Conservation (phyloP, 2,329 filamentous ascomycete species). For the Mycosphaerelloides madeirae region DNA sequence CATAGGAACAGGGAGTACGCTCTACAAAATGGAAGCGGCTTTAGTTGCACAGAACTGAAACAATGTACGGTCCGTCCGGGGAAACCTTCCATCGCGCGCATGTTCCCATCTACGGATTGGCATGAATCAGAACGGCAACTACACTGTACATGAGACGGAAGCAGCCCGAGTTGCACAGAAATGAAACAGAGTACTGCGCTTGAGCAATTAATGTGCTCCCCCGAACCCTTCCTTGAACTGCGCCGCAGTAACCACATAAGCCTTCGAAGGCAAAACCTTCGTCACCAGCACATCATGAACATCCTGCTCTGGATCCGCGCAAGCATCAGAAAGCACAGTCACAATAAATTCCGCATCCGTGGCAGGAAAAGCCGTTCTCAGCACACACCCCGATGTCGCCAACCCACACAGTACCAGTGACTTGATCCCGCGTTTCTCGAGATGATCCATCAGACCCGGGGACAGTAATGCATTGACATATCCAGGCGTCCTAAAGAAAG, state of each 20-base stretch:
- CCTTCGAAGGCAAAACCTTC: constrained; percentile 6
- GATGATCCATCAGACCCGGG: constrained; percentile 5
- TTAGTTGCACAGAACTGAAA: no score
- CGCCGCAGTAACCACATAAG: constrained; percentile 8
- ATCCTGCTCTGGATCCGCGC: constrained; percentile 11
- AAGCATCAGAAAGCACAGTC: constrained; percentile 13
- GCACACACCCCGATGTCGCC: constrained; percentile 10
- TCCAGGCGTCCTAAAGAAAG: constrained; percentile 7
- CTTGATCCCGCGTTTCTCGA: constrained; percentile 9
- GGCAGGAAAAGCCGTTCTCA: constrained; percentile 13
- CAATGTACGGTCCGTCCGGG: no score
- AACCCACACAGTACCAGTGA: constrained; percentile 13
- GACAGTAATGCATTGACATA: constrained; percentile 12
- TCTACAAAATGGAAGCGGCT: no score
- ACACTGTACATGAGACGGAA: no score
- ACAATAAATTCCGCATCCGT: constrained; percentile 16
- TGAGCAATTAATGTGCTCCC: no score
- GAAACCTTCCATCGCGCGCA: no score
- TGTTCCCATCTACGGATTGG: no score
- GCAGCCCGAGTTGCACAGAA: no score
- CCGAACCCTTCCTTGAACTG: constrained; percentile 5
- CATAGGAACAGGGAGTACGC: no score
- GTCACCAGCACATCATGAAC: constrained; percentile 12
- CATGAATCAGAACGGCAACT: no score
- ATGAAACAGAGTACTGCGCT: no score